Conservation (phyloP, 2,329 filamentous ascomycete species). For the Simplicillium sp. region DNA sequence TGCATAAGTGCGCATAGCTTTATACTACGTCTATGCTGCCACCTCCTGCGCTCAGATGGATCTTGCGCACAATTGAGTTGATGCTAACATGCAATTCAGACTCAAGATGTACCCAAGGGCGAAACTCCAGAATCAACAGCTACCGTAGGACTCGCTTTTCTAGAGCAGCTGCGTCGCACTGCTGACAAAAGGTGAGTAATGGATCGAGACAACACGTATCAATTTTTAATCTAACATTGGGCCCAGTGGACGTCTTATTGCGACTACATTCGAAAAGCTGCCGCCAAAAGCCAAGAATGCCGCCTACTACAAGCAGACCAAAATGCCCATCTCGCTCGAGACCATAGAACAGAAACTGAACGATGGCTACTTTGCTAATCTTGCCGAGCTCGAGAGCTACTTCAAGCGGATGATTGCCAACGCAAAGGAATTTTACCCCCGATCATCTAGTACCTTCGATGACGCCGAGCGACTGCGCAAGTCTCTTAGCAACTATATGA, state of each 20-base stretch:
- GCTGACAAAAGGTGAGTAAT: slow-evolving; percentile 64
- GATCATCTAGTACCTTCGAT: slow-evolving; percentile 62
- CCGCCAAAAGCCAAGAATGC: slow-evolving; percentile 54
- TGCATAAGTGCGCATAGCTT: slow-evolving; percentile 8
- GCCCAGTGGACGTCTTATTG: slow-evolving; percentile 60
- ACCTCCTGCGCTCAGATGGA: too few relatives aligned
- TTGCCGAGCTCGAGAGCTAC: slow-evolving; percentile 73
- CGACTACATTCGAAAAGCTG: slow-evolving; percentile 65
- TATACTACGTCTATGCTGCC: background rate
- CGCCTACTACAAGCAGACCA: slow-evolving; percentile 69
- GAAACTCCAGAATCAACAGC: slow-evolving; percentile 63
- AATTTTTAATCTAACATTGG: slow-evolving; percentile 11
- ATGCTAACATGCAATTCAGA: slow-evolving; percentile 11
- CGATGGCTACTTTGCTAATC: slow-evolving; percentile 55
- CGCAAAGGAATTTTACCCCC: slow-evolving; percentile 74
- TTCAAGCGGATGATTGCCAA: slow-evolving; percentile 83
- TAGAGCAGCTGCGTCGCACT: slow-evolving; percentile 66
- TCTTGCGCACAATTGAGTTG: too few relatives aligned
- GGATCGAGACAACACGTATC: slow-evolving; percentile 1
- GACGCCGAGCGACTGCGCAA: slow-evolving; percentile 84
- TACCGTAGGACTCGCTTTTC: slow-evolving; percentile 60
- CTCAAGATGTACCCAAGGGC: slow-evolving; percentile 39
- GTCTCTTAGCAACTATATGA: slow-evolving; percentile 80
- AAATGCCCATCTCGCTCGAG: slow-evolving; percentile 69
- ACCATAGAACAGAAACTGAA: slow-evolving; percentile 68